phyloP scores from a whole-genome alignment of 2,329 filamentous ascomycete species.

The Chaetomium olivaceum region DNA sequence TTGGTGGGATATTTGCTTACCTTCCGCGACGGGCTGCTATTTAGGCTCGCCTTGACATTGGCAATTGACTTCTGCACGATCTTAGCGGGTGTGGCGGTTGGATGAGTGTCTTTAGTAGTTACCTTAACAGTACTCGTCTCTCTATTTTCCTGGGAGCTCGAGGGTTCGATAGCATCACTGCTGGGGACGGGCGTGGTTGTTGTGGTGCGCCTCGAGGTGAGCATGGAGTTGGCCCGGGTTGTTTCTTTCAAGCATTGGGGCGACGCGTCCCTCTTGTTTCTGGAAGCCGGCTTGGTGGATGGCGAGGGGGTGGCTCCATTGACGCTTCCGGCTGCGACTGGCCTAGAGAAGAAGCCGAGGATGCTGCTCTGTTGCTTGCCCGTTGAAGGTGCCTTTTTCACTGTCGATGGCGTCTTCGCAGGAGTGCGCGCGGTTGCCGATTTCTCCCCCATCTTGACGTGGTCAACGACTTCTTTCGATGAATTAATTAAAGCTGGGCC shows the following conservation, averaged over 20 bases:
- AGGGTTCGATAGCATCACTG: slow-evolving; percentile 70
- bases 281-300: slow-evolving; percentile 34
- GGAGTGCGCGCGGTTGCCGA: slow-evolving; percentile 40
- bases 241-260: slow-evolving; percentile 49
- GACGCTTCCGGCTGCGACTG: slow-evolving; percentile 43
- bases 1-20: slow-evolving; percentile 46
- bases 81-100: slow-evolving; percentile 47
- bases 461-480: background rate
- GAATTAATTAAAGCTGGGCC: background rate
- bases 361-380: slow-evolving; percentile 72
- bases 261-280: slow-evolving; percentile 34
- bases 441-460: slow-evolving; percentile 35
- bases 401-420: slow-evolving; percentile 38
- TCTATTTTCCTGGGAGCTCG: slow-evolving; percentile 68
- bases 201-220: slow-evolving; percentile 42
- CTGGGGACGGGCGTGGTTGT: slow-evolving; percentile 74
- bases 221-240: slow-evolving; percentile 48
- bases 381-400: slow-evolving; percentile 49
- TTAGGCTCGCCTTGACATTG: slow-evolving; percentile 43
- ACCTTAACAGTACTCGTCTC: slow-evolving; percentile 46
- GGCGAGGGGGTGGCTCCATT: slow-evolving; percentile 36
- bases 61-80: slow-evolving; percentile 44
- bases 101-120: slow-evolving; percentile 36
- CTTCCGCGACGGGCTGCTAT: slow-evolving; percentile 78
- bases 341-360: slow-evolving; percentile 76